Evolutionary conservation across 768 basidiomycete species (phyloP).

Genomic region (Boletales sp.): DNA sequence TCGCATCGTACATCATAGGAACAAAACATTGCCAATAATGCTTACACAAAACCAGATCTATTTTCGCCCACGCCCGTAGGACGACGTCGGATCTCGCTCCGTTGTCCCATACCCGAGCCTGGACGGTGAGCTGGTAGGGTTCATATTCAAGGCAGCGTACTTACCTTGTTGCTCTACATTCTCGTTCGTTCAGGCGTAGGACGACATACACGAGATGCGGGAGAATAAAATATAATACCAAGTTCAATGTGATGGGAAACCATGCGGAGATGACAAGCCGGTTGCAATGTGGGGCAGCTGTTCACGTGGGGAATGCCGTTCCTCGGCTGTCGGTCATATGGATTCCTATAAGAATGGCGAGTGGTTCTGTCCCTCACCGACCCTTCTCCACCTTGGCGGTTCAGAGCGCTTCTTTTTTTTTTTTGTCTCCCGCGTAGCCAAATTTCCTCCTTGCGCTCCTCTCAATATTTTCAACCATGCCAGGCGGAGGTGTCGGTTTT

Average conservation of each 20-base stretch:
- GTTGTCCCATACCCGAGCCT: too few relatives aligned
- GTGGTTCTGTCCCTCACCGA: not conserved
- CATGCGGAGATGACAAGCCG: conserved; percentile 19
- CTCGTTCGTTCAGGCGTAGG: not conserved
- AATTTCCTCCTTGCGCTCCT: not conserved
- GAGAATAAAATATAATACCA: too few relatives aligned
- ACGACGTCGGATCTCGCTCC: too few relatives aligned
- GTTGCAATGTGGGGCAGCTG: conserved; percentile 21
- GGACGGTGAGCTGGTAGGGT: too few relatives aligned
- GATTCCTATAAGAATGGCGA: conserved; percentile 5
- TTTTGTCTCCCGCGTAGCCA: not conserved
- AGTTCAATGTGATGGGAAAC: too few relatives aligned
- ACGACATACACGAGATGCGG: too few relatives aligned
- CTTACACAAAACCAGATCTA: not conserved
- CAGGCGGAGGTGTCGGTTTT: conserved; percentile 5
- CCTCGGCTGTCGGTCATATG: not conserved
- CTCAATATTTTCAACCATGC: conserved; percentile 14
- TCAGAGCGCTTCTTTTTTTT: conserved; percentile 1
- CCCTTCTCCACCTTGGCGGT: not conserved
- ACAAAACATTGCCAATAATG: not conserved
- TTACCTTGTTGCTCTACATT: too few relatives aligned
- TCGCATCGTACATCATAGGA: not conserved
- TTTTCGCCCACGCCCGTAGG: not conserved
- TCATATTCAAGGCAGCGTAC: too few relatives aligned
- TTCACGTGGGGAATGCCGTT: conserved; percentile 9